Conservation (phyloP, 2,329 filamentous ascomycete species). For the Bipolaris gigantea region DNA sequence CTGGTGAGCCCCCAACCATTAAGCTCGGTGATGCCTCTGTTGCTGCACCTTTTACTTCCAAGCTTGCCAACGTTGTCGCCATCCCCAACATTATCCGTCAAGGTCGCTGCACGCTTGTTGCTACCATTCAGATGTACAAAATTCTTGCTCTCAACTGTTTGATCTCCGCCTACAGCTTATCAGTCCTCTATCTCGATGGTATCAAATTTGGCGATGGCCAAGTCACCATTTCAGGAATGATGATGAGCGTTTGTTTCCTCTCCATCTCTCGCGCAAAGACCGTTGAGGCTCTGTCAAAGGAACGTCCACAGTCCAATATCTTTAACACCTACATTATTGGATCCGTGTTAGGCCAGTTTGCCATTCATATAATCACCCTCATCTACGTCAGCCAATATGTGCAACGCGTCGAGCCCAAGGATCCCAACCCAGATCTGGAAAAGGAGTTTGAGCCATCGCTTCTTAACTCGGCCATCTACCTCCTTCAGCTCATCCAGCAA, state of each 20-base stretch:
- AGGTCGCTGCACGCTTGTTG: constrained; percentile 94
- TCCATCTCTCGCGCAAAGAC: constrained; percentile 97
- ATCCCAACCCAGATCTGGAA: constrained; percentile 78
- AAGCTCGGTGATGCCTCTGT: constrained; percentile 98
- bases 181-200: constrained; percentile 92
- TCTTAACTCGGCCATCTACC: constrained; percentile 94
- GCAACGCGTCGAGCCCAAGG: constrained; percentile 74
- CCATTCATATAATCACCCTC: constrained; percentile 88
- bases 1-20: constrained; percentile 89
- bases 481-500: constrained; percentile 96
- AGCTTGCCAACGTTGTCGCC: constrained; percentile 93
- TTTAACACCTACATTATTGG: constrained; percentile 99
- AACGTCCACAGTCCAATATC: constrained; percentile 96
- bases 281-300: constrained; percentile 92
- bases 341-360: constrained; percentile 95
- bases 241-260: constrained; percentile 99
- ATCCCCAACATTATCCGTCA: constrained; percentile 98
- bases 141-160: constrained; percentile 96
- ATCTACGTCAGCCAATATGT: constrained; percentile 93
- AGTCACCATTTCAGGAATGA: constrained; percentile 97
- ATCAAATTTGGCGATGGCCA: constrained; percentile 99
- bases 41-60: constrained; percentile 95
- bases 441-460: constrained; percentile 92
- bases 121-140: constrained; percentile 99
- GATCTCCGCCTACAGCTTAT: constrained; percentile 95